Evolutionary conservation across 2,329 filamentous ascomycete genomes (phyloP).

Genomic region (Colletotrichum euphorbiae): DNA sequence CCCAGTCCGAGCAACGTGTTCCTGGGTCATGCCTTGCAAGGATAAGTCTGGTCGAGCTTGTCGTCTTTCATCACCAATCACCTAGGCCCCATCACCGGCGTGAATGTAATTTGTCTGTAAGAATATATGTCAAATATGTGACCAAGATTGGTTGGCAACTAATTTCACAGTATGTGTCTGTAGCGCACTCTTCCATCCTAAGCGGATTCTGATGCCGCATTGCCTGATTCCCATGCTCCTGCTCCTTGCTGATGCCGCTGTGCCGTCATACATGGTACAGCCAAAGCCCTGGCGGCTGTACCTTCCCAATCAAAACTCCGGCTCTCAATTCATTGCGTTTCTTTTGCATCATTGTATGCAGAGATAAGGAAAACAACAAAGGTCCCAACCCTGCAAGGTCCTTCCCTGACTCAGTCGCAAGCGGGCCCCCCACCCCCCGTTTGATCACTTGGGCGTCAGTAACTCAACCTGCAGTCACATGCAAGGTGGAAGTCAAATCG

Average conservation of each 20-base stretch:
- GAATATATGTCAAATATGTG: conserved; percentile 22
- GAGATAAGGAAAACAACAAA: conserved; percentile 18
- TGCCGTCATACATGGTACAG: background rate
- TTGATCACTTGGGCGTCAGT: conserved; percentile 31
- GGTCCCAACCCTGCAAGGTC: conserved; percentile 8
- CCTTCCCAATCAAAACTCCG: conserved; percentile 16
- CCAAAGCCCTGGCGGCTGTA: conserved; percentile 2
- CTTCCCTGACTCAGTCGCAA: conserved; percentile 33
- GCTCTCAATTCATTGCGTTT: conserved; percentile 11
- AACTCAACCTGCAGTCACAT: conserved; percentile 36
- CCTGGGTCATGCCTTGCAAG: conserved; percentile 29
- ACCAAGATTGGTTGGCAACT: conserved; percentile 28
- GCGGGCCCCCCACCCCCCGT: background rate
- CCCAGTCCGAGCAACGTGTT: conserved; percentile 34
- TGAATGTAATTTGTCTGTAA: background rate
- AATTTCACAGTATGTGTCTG: conserved; percentile 14
- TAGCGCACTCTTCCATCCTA: conserved; percentile 9
- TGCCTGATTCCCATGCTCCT: conserved; percentile 33
- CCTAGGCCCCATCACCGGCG: background rate
- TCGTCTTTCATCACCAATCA: background rate
- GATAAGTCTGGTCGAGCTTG: background rate
- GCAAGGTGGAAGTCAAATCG: conserved; percentile 25
- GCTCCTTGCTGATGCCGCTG: conserved; percentile 25
- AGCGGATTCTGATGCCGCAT: conserved; percentile 30
- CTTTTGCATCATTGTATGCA: conserved; percentile 15